Evolutionary conservation across 345 rosid species (phyloP).

Genomic region (Capsella bursapastoris): DNA sequence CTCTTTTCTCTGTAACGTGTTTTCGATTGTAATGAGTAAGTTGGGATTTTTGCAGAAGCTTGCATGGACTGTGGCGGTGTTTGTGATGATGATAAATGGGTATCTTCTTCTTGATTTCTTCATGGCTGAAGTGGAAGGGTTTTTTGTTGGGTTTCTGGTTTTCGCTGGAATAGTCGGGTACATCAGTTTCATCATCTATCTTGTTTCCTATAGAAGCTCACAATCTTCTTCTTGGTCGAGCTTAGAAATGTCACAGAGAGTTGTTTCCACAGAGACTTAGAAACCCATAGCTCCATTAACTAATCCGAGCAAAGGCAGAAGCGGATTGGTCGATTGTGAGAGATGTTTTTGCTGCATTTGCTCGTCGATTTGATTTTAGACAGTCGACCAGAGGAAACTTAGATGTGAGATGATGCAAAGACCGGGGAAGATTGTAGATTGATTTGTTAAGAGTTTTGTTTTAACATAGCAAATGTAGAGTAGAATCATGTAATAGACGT

Average conservation of each 20-base stretch:
- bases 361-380: conserved; percentile 8
- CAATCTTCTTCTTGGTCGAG: conserved; percentile 54
- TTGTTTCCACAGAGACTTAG: conserved; percentile 43
- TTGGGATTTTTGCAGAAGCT: conserved; percentile 51
- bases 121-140: conserved; percentile 62
- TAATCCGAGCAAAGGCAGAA: conserved; percentile 13
- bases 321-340: conserved; percentile 1
- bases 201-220: conserved; percentile 50
- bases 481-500: conserved; percentile 18
- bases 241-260: conserved; percentile 55
- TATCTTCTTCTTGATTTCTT: conserved; percentile 82
- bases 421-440: conserved; percentile 12
- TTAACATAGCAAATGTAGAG: conserved; percentile 33
- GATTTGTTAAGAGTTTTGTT: conserved; percentile 18
- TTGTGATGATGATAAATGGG: conserved; percentile 82
- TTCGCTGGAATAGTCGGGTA: conserved; percentile 59
- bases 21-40: conserved; percentile 23
- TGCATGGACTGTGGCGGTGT: conserved; percentile 91
- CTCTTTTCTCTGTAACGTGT: background rate
- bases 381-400: conserved; percentile 1
- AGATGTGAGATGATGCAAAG: conserved; percentile 19
- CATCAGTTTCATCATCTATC: conserved; percentile 70
- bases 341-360: conserved; percentile 28
- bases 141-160: conserved; percentile 53
- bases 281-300: background rate